Base-by-base conservation (phyloP, 495 filamentous ascomycete genomes). In the Neurospora africana region DNA sequence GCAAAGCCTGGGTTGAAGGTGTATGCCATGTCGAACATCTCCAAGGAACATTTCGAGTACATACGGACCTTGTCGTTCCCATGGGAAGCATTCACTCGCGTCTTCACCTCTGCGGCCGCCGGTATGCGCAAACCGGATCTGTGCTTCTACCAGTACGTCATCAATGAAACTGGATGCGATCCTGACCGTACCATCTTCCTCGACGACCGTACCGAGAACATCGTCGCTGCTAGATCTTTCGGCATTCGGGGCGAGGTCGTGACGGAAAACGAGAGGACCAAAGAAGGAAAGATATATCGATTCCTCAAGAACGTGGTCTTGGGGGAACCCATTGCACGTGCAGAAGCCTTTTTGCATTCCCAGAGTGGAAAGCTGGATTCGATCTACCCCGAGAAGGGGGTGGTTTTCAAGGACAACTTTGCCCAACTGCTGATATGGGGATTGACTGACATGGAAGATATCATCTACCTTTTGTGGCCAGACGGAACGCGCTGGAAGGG, bases 51-150 rank as follows among this genome's bases (percentile, higher is more conserved):
- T 36, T 75, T 69, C 69, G 27, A 72, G 13, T 38, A 69, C 6
- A 71, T 76, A 3, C 61, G 37, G 35, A 65, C 15, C 0, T 21
- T 73, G 72, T 30, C 23, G 13, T 47, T 79, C 3, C 77, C 76
- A 5, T 79, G 77, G 77, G 33, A 71, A 5, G 43, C 75, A 0
- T 79, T 79, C 43, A 67, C 74, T 30, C 65, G 33, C 1, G 44
- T 73, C 21, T 78, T 79, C 40, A 53, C 58, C 11, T 79, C 77
- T 0, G 69, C 65, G 0, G 23, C 19, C 8, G 72, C 71, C 5
- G 77, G 77, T 15, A 78, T 76, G 77, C 71, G 76, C 41, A 79
- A 79, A 43, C 77, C 77, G 21, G 75, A 78, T 39, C 38, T 78
- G 37, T 74, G 76, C n/a, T 76, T 75, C 70, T 79, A 78, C 44